Conservation (phyloP, 2,329 filamentous ascomycete genomes). For the Scedosporium aurantiacum region DNA sequence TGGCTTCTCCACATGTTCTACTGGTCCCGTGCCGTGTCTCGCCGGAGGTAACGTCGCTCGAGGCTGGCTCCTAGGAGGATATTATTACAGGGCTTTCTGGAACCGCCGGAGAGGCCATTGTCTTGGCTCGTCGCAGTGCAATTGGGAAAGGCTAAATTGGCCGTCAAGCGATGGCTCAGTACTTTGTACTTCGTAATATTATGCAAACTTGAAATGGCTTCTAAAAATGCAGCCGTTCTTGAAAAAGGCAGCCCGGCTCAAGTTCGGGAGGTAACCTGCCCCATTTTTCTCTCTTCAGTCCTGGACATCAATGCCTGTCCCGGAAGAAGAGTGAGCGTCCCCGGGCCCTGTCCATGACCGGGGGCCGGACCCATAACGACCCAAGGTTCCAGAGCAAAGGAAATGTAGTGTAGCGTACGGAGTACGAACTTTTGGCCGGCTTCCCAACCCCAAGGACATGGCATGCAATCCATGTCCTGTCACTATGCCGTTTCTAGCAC, state of each 20-base stretch:
- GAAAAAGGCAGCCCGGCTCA: neutral
- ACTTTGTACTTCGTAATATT: neutral
- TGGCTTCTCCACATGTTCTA: neutral
- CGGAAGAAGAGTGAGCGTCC: neutral
- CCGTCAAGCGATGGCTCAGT: too few species aligned
- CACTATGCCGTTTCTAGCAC: neutral
- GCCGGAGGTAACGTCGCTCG: too few species aligned
- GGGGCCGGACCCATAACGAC: neutral
- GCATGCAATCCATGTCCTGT: slow-evolving; percentile 3
- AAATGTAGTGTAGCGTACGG: neutral
- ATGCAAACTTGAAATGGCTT: neutral
- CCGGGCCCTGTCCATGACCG: neutral
- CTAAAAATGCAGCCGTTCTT: neutral
- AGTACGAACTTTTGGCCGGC: neutral
- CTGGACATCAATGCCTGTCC: neutral
- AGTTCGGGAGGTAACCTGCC: neutral
- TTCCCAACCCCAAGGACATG: slow-evolving; percentile 7
- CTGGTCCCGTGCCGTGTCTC: neutral
- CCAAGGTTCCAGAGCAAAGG: neutral
- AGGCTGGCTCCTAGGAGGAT: too few species aligned
- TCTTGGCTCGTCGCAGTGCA: too few species aligned
- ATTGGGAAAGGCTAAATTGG: too few species aligned
- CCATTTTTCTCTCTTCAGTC: neutral
- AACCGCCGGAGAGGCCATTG: too few species aligned
- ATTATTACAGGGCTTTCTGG: too few species aligned